phyloP scores from a whole-genome alignment of 768 basidiomycete genomes.

The Sporobolomyces pararoseus region DNA sequence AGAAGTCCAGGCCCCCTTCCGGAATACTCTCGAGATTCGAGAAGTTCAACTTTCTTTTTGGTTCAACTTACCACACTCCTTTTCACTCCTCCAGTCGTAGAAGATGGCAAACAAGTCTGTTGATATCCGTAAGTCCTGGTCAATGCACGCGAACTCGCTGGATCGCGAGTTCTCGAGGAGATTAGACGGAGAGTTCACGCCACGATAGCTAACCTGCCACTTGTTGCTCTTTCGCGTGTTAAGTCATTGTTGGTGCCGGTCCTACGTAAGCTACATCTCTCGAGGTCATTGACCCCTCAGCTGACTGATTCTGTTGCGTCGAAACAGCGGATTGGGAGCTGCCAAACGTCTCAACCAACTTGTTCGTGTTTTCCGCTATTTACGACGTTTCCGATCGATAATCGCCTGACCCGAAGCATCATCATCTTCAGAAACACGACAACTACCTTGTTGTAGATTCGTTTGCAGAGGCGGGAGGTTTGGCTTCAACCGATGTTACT shows the following conservation, averaged over 20 bases:
- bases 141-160: background rate
- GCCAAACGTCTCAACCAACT: conserved; percentile 51
- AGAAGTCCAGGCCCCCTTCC: too few species aligned
- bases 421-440: conserved; percentile 41
- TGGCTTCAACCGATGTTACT: conserved; percentile 50
- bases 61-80: background rate
- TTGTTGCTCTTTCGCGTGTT: background rate
- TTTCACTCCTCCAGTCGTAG: background rate
- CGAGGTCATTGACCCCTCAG: background rate
- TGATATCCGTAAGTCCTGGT: conserved; percentile 7
- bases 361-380: conserved; percentile 9
- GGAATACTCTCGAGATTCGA: background rate
- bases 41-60: background rate
- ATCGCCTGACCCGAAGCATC: too few species aligned
- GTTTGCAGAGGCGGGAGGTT: conserved; percentile 47
- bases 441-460: conserved; percentile 49
- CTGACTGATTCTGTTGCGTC: background rate
- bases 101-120: conserved; percentile 20
- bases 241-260: conserved; percentile 50
- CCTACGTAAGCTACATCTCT: conserved; percentile 45
- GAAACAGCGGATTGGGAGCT: conserved; percentile 50
- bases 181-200: too few species aligned
- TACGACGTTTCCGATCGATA: background rate
- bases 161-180: too few species aligned
- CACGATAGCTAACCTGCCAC: conserved; percentile 9